phyloP scores from a whole-genome alignment of 257 asterid genomes.

The Fraxinus quadrangulata region DNA sequence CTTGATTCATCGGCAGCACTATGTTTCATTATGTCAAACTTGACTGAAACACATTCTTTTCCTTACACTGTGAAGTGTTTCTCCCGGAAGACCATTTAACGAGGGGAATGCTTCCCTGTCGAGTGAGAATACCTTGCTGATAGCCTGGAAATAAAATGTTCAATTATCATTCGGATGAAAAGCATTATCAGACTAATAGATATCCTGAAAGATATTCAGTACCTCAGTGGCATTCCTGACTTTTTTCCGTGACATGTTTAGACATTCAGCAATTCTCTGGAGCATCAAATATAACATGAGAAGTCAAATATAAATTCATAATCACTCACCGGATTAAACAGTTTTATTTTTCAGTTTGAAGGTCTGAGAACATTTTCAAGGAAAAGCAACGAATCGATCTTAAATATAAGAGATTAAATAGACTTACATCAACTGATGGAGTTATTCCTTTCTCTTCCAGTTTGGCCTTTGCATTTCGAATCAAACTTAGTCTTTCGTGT shows the following conservation, averaged over 20 bases:
- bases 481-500: constrained; percentile 78
- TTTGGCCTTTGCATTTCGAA: constrained; percentile 78
- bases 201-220: constrained; percentile 22
- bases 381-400: background rate
- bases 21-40: background rate
- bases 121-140: constrained; percentile 82
- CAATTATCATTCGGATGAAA: constrained; percentile 13
- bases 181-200: constrained; percentile 15
- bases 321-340: constrained; percentile 10
- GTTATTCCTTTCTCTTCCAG: constrained; percentile 78
- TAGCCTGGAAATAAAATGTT: constrained; percentile 53
- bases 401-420: background rate
- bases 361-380: constrained; percentile 1
- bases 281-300: constrained; percentile 27
- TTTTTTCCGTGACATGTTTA: constrained; percentile 88
- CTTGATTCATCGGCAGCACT: constrained; percentile 2
- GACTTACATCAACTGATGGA: constrained; percentile 81
- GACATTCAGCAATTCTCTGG: constrained; percentile 83
- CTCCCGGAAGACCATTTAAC: constrained; percentile 84
- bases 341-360: background rate
- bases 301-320: constrained; percentile 13
- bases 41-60: background rate
- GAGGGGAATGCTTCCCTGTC: constrained; percentile 94
- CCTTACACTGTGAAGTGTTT: constrained; percentile 83
- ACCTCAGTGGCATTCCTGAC: constrained; percentile 98